Conservation (phyloP, 2,329 filamentous ascomycete genomes). For the Cladophialophora bantiana region DNA sequence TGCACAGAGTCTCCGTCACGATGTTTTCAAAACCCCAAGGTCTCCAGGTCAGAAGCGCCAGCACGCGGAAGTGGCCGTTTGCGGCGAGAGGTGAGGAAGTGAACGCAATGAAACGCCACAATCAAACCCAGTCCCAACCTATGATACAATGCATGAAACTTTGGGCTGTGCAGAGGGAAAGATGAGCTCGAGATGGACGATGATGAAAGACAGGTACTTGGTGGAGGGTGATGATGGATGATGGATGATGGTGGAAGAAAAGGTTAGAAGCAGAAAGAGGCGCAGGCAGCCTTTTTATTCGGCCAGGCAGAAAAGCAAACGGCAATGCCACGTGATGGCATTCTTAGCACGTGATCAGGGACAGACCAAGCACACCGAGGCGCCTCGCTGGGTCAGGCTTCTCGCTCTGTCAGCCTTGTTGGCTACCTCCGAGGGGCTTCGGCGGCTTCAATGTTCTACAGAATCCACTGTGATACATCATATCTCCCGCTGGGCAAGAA, state of each 20-base stretch:
- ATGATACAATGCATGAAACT: not conserved
- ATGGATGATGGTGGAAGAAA: slow-evolving; percentile 10
- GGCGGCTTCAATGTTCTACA: too few relatives aligned
- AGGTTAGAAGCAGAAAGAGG: slow-evolving; percentile 1
- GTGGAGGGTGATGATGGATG: slow-evolving; percentile 2
- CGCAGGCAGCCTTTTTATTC: slow-evolving; percentile 11
- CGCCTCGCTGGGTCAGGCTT: too few relatives aligned
- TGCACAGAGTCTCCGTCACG: slow-evolving; percentile 16
- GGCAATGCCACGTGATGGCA: slow-evolving; percentile 1
- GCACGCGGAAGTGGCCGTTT: slow-evolving; percentile 22
- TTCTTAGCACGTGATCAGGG: not conserved
- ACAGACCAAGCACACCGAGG: too few relatives aligned
- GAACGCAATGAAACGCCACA: slow-evolving; percentile 21
- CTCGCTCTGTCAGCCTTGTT: not conserved
- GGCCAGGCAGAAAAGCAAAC: not conserved
- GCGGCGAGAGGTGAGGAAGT: slow-evolving; percentile 12
- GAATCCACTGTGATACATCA: too few relatives aligned
- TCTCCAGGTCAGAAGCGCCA: slow-evolving; percentile 5
- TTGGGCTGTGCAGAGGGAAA: not conserved
- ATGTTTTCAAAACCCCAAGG: slow-evolving; percentile 8
- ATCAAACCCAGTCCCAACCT: not conserved
- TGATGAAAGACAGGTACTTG: not conserved
- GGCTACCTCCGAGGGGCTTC: too few relatives aligned
- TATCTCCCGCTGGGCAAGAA: too few relatives aligned
- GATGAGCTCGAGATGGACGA: slow-evolving; percentile 4